phyloP scores from a whole-genome alignment of 2,329 filamentous ascomycete species.

The Penicillium frequentans region DNA sequence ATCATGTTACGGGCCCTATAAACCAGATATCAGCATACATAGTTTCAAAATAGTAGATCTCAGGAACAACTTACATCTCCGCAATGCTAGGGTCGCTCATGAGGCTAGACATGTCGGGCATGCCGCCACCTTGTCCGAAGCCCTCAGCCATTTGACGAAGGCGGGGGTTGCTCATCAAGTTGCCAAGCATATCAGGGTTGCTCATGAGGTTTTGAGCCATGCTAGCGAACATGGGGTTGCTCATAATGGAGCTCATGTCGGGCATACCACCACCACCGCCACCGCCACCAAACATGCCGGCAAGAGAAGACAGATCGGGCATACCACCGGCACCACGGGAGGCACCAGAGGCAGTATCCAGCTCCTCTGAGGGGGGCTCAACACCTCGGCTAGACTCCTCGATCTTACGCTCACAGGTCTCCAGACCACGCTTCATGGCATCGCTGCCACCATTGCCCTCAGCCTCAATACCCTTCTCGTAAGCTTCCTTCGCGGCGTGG shows the following conservation, averaged over 20 bases:
- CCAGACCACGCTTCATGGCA: conserved; percentile 94
- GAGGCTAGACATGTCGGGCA: conserved; percentile 81
- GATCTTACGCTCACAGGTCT: conserved; percentile 86
- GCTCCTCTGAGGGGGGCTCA: conserved; percentile 51
- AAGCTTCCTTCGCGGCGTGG: conserved; percentile 90
- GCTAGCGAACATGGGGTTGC: conserved; percentile 95
- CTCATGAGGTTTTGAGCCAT: conserved; percentile 98
- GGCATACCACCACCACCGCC: conserved; percentile 73
- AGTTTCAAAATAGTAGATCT: not conserved
- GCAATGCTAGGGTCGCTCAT: conserved; percentile 93
- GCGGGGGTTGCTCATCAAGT: conserved; percentile 91
- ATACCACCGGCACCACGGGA: conserved; percentile 56
- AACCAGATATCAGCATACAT: conserved; percentile 5
- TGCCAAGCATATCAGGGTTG: conserved; percentile 89
- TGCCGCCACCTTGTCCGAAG: conserved; percentile 72
- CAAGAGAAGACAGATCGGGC: conserved; percentile 70
- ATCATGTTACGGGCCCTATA: conserved; percentile 67
- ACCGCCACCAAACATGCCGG: conserved; percentile 65
- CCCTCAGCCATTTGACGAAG: conserved; percentile 82
- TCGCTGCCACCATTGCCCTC: conserved; percentile 94
- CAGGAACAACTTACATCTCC: conserved; percentile 71
- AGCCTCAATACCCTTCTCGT: conserved; percentile 85
- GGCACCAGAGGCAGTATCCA: conserved; percentile 51
- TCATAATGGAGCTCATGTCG: conserved; percentile 84
- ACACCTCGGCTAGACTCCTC: conserved; percentile 70